A percentile compares a stretch with the other conserved stretches of the same genome.
phyloP scores from a whole-genome alignment of 305 asterid species.

The Fraxinus paxiana region DNA sequence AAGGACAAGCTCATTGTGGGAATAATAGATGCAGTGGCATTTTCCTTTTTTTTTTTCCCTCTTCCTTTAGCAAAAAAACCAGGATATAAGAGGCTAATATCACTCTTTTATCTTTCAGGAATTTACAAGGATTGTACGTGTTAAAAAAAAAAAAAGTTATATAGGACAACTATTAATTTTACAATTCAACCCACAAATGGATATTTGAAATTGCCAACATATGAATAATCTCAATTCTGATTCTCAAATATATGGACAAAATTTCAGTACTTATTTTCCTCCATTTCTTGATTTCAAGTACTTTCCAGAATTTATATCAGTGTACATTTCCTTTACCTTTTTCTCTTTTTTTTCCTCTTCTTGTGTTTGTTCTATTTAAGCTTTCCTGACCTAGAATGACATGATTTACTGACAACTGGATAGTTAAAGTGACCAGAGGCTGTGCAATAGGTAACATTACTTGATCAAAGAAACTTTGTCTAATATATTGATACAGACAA shows the following conservation, averaged over 20 bases:
- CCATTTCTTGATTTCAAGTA: background rate
- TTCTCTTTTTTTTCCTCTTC: background rate
- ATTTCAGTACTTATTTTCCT: background rate
- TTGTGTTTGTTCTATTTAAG: background rate
- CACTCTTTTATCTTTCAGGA: conserved; percentile 1
- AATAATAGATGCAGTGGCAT: conserved; percentile 1
- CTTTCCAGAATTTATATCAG: background rate
- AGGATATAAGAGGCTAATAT: background rate
- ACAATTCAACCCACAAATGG: background rate
- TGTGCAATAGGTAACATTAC: background rate
- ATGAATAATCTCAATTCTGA: conserved; percentile 8
- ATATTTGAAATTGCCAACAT: conserved; percentile 13
- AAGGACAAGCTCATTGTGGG: conserved; percentile 19
- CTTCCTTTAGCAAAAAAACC: conserved; percentile 1
- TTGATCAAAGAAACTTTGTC: background rate
- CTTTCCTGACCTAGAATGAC: background rate
- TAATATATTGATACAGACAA: background rate
- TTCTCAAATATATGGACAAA: background rate
- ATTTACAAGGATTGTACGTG: conserved; percentile 4
- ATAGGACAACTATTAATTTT: background rate
- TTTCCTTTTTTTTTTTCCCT: background rate
- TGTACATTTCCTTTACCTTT: background rate
- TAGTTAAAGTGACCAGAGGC: background rate
- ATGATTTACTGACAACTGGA: background rate
- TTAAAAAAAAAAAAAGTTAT: background rate